These are phyloP conservation scores for Meyerozyma elateridarum DNA, from an alignment of 1,139 yeast genomes.

Conservation along the genomic window DNA sequence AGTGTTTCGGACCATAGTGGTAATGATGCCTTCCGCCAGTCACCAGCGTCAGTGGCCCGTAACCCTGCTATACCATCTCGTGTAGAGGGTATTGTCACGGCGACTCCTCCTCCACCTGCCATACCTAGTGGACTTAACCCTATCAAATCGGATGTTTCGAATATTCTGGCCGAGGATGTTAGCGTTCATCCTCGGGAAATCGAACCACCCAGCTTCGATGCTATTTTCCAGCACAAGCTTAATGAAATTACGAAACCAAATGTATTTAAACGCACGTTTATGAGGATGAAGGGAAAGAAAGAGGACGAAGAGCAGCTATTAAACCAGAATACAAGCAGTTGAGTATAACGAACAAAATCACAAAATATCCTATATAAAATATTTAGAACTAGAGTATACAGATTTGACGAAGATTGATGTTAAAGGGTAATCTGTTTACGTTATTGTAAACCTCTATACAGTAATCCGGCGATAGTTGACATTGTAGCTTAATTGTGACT, in stretches of 20 bases:
- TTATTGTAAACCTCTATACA: too few relatives aligned
- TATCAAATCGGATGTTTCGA: constrained; percentile 19
- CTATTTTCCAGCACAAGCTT: constrained; percentile 26
- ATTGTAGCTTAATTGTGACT: too few relatives aligned
- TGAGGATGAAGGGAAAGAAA: background rate
- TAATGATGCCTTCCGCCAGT: constrained; percentile 22
- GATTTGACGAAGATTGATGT: too few relatives aligned
- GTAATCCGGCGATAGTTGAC: too few relatives aligned
- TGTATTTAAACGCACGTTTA: background rate
- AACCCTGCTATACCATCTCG: constrained; percentile 31
- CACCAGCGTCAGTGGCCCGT: constrained; percentile 39
- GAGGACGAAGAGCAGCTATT: constrained; percentile 1
- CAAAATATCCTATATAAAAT: too few relatives aligned
- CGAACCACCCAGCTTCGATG: constrained; percentile 36
- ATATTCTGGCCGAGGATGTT: constrained; percentile 5
- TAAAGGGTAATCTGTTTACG: too few relatives aligned
- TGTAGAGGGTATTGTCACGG: constrained; percentile 30
- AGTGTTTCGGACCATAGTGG: constrained; percentile 14
- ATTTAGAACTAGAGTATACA: too few relatives aligned
- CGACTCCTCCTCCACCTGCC: constrained; percentile 20
- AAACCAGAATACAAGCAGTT: background rate
- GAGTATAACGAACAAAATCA: too few relatives aligned
- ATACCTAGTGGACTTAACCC: constrained; percentile 16
- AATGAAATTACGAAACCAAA: constrained; percentile 3
- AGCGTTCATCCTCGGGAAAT: constrained; percentile 31